These are phyloP conservation scores for Medicago lupulina DNA, from an alignment of 306 rosid genomes.

Conservation along the genomic window DNA sequence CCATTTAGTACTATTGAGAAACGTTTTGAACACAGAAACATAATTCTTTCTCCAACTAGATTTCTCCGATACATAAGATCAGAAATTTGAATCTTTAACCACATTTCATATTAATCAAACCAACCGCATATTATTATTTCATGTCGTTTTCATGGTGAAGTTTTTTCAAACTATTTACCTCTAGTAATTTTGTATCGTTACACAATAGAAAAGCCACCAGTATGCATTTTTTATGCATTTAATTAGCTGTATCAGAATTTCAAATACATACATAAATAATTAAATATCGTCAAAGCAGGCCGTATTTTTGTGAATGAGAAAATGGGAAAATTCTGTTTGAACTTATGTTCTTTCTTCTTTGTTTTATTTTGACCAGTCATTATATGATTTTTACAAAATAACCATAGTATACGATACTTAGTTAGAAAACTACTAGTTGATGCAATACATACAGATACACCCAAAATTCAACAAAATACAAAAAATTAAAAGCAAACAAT, in stretches of 20 bases:
- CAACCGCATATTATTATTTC: background rate
- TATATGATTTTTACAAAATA: background rate
- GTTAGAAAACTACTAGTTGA: background rate
- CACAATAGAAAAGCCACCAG: background rate
- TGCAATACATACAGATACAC: background rate
- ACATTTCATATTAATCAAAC: background rate
- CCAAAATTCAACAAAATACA: slow-evolving; percentile 1
- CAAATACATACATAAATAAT: background rate
- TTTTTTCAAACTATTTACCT: background rate
- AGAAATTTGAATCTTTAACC: background rate
- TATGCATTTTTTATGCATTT: background rate
- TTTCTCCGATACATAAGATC: too few relatives aligned
- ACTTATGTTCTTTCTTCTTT: slow-evolving; percentile 28
- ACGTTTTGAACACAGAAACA: too few relatives aligned
- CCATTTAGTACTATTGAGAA: too few relatives aligned
- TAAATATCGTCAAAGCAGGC: slow-evolving; percentile 9
- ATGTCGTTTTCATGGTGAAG: background rate
- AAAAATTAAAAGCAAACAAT: background rate
- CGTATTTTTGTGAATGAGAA: background rate
- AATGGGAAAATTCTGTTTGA: background rate
- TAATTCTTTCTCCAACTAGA: too few relatives aligned
- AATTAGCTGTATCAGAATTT: background rate
- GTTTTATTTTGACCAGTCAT: slow-evolving; percentile 30
- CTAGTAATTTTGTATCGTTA: background rate
- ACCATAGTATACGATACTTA: background rate